Evolutionary conservation across 2,329 filamentous ascomycete genomes (phyloP), one percentile per base, ranked within the genome.

Genomic region (Pseudonectria foliicola): DNA sequence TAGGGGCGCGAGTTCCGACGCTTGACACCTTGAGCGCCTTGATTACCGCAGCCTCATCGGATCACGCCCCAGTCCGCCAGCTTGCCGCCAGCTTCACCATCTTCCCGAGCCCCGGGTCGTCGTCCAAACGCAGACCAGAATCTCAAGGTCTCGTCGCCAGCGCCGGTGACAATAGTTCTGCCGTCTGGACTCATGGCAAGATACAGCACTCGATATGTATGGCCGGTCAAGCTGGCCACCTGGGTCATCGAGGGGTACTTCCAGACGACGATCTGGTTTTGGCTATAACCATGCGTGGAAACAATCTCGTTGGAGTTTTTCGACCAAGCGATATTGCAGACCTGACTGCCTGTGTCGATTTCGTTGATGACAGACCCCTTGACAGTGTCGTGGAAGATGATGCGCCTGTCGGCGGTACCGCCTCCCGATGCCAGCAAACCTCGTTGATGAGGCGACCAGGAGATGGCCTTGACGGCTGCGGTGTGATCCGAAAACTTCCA

Each of bases 241-340:
- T 96, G 92, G 31, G 87, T 87, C 92, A 98, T 96, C 48, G 83
- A 89, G 2, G 92, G 92, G 56, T 98, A 98, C 56, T 98, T 98
- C 92, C 92, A 98, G 36, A 98, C 87, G 25, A 96, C 90, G 51
- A 98, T 95, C 61, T 96, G 92, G 59, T 98, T 95, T 57, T 98
- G 92, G 49, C 83, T 90, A 66, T 95, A 98, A 6, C 92, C 92
- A 56, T 98, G 92, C 1, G 92, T 98, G 33, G 84, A 90, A 35
- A 98, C 90, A 38, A 98, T 88, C 61, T 98, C 92, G 57, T 95
- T 95, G 7, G 87, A 95, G 60, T 95, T 95, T 56, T 93, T 94
- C 13, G 84, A 92, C 89, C 93, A 98, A 4, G 89, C 85, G 28
- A 98, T 71, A 55, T 98, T 98, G 66, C 92, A 98, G n/a, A 98